Evolutionary conservation across 2,329 filamentous ascomycete species (phyloP), one percentile per base, ranked within the genome.

Genomic region (Sporothrix globosa): DNA sequence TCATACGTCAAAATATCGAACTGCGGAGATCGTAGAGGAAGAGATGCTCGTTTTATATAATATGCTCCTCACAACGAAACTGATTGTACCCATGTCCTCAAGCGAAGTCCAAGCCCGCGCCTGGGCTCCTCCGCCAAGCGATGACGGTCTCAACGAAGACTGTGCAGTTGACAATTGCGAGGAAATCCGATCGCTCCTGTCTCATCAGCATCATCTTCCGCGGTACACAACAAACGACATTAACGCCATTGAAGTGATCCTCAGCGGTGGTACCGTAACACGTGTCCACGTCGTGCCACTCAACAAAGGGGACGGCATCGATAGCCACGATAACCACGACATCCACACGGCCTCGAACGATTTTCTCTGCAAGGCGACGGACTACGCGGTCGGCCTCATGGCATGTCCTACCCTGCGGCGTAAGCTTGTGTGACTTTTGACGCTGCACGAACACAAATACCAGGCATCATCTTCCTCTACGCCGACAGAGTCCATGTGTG

Each of bases 191-290:
- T 46, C 66, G 34, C 66, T 68, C 30, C 21, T 44, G 13, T 44
- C 50, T 10, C 50, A n/a, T 19, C 46, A 24, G 34, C n/a, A 50
- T 30, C 41, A 27, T 48, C 21, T 70, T 24, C 60, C 69, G 13
- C 60, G 58, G 58, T 70, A 58, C 69, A 53, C 69, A 27, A 52
- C 69, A 34, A 70, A 70, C n/a, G 63, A 70, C 21, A 67, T 70
- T 11, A 21, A 46, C 39, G 69, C 67, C 21, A 21, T 70, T 30
- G 69, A 70, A 46, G 60, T 34, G 44, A 54, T 70, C 27, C 30
- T 67, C 34, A 41, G 19, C 39, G 52, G 61, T 39, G 58, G 56
- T n/a, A n/a, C 46, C 24, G 60, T 63, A n/a, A 70, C 48, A 17
- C 44, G 58, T 58, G 60, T 63, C 63, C 69, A 50, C 21, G 69